Percentiles rank a stretch among this genome's conserved stretches.
Evolutionary conservation across 2,329 filamentous ascomycete species (phyloP).

Genomic region (Fusarium sp.): DNA sequence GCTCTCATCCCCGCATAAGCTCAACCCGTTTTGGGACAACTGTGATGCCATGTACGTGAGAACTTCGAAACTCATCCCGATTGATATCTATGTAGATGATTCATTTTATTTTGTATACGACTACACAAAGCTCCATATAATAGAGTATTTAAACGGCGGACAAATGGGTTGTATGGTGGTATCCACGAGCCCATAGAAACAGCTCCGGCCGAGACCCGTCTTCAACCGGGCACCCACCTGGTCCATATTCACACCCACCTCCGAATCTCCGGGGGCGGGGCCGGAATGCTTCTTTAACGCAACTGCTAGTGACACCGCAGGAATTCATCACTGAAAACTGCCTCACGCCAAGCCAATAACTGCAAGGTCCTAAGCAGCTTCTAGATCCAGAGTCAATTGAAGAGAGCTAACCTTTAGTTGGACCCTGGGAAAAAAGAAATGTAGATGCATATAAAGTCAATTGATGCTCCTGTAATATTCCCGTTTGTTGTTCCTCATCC

Average conservation of each 20-base stretch:
- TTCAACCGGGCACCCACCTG: slow-evolving; percentile 23
- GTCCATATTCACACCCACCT: slow-evolving; percentile 28
- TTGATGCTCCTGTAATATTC: slow-evolving; percentile 5
- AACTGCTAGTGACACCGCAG: slow-evolving; percentile 17
- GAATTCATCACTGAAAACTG: slow-evolving; percentile 25
- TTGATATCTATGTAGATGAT: neutral
- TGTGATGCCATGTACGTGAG: neutral
- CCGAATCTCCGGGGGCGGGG: slow-evolving; percentile 29
- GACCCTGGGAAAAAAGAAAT: slow-evolving; percentile 3
- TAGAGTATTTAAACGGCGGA: no score
- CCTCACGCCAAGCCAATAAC: slow-evolving; percentile 35
- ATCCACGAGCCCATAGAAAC: neutral
- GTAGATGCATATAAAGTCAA: slow-evolving; percentile 31
- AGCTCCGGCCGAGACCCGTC: neutral
- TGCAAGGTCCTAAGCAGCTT: slow-evolving; percentile 17
- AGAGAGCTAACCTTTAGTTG: slow-evolving; percentile 17
- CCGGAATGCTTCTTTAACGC: slow-evolving; percentile 10
- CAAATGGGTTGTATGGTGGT: neutral
- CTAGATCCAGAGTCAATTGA: slow-evolving; percentile 9
- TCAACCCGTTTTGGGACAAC: neutral
- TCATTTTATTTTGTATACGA: neutral
- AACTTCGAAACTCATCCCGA: neutral
- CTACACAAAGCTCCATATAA: neutral
- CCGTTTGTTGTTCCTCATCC: slow-evolving; percentile 2
- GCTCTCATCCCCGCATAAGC: slow-evolving; percentile 25